Percentiles rank a stretch among this genome's conserved stretches.
Conservation (phyloP, 305 asterid genomes). For the Plantago coronopus region DNA sequence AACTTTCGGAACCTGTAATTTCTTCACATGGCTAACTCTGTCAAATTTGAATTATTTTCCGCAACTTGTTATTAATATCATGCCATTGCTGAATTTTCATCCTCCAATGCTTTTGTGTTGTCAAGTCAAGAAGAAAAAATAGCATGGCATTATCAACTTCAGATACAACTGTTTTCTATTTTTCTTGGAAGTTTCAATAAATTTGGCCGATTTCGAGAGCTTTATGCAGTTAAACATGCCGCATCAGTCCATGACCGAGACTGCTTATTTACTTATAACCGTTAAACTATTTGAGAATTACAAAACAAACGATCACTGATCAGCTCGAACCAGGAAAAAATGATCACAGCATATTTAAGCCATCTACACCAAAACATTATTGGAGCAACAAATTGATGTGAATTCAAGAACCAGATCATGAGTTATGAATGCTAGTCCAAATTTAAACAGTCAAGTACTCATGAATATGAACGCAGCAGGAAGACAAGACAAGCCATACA, state of each 20-base stretch:
- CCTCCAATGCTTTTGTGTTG: not conserved
- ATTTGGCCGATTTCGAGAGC: too few relatives aligned
- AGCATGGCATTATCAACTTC: not conserved
- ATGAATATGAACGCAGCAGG: not conserved
- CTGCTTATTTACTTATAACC: too few relatives aligned
- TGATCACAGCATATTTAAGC: too few relatives aligned
- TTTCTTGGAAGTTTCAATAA: too few relatives aligned
- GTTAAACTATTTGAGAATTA: too few relatives aligned
- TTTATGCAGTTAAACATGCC: too few relatives aligned
- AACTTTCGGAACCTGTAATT: not conserved
- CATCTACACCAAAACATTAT: not conserved
- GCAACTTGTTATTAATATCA: not conserved
- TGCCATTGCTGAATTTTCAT: not conserved
- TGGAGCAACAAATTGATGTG: not conserved
- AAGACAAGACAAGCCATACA: constrained; percentile 1
- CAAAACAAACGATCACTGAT: too few relatives aligned
- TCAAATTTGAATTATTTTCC: not conserved
- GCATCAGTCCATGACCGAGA: too few relatives aligned
- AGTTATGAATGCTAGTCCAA: not conserved
- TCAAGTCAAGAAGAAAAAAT: not conserved
- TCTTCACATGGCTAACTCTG: constrained; percentile 5
- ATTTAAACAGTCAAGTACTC: not conserved
- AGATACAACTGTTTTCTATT: too few relatives aligned
- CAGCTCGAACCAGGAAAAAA: too few relatives aligned
- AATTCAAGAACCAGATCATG: too few relatives aligned